phyloP scores from a whole-genome alignment of 495 filamentous ascomycete species.

The Geoglossum glabrum region DNA sequence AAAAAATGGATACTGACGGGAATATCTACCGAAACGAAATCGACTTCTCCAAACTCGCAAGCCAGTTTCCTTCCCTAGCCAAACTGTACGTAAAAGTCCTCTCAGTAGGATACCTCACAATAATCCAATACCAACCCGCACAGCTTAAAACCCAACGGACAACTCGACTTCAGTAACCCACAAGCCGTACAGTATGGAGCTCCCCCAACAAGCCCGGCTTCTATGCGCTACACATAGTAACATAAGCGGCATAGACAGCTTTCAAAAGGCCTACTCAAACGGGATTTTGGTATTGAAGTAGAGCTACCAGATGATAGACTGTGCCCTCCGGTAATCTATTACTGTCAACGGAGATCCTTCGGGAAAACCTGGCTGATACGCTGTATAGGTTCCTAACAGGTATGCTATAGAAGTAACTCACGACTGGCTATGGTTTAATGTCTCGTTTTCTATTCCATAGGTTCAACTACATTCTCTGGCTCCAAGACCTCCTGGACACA shows the following conservation, averaged over 20 bases:
- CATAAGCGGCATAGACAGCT: conserved; percentile 45
- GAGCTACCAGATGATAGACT: conserved; percentile 57
- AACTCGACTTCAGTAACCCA: conserved; percentile 70
- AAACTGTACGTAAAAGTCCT: conserved; percentile 23
- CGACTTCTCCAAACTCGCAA: conserved; percentile 38
- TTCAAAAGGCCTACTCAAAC: conserved; percentile 55
- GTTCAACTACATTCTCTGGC: conserved; percentile 80
- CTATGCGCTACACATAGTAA: neutral
- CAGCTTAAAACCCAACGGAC: conserved; percentile 37
- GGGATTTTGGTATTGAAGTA: conserved; percentile 53
- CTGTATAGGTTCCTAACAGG: conserved; percentile 47
- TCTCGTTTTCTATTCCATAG: conserved; percentile 16
- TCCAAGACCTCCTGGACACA: conserved; percentile 68
- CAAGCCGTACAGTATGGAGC: conserved; percentile 39
- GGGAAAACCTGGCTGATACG: neutral
- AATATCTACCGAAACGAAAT: conserved; percentile 39
- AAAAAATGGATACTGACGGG: conserved; percentile 5
- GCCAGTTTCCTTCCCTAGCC: conserved; percentile 36
- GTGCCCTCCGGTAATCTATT: conserved; percentile 57
- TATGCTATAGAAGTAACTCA: conserved; percentile 6
- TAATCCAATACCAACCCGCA: neutral
- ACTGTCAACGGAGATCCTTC: neutral
- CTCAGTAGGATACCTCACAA: neutral
- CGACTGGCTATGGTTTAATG: too few species aligned
- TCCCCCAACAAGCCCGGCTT: neutral